Evolutionary conservation across 805 yeast genomes (phyloP).

Genomic region (Metschnikowia aberdeeniae): DNA sequence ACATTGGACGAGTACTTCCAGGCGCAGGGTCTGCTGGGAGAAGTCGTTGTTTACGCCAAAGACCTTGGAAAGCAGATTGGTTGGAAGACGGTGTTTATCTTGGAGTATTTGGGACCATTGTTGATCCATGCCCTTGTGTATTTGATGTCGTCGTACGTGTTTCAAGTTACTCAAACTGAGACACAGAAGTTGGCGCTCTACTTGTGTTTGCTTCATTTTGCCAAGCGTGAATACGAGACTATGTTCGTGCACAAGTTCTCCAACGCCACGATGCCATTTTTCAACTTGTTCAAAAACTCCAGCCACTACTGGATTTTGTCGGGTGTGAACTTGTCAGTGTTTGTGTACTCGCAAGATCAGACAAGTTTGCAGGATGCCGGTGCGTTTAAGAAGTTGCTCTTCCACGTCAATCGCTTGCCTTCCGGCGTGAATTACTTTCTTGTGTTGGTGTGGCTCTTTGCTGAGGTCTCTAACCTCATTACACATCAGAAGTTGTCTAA

Average conservation of each 20-base stretch:
- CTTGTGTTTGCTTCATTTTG: constrained; percentile 67
- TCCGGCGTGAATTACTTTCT: constrained; percentile 26
- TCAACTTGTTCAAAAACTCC: constrained; percentile 83
- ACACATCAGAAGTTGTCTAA: constrained; percentile 65
- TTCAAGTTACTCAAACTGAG: constrained; percentile 26
- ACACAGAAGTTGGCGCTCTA: constrained; percentile 53
- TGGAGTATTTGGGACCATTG: constrained; percentile 90
- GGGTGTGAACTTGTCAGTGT: constrained; percentile 55
- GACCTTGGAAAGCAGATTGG: constrained; percentile 92
- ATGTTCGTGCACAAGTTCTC: constrained; percentile 81
- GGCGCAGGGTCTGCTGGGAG: constrained; percentile 42
- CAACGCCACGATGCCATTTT: constrained; percentile 86
- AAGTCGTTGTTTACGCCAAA: constrained; percentile 56
- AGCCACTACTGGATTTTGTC: constrained; percentile 91
- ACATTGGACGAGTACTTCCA: constrained; percentile 30
- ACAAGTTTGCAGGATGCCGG: constrained; percentile 14
- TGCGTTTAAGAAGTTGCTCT: constrained; percentile 27
- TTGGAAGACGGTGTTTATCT: constrained; percentile 85
- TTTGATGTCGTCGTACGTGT: constrained; percentile 19
- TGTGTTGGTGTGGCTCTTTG: constrained; percentile 47
- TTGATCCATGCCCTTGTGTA: constrained; percentile 71
- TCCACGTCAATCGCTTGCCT: constrained; percentile 44
- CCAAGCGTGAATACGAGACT: constrained; percentile 88
- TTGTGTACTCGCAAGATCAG: constrained; percentile 35
- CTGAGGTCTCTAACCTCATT: constrained; percentile 68